These are phyloP conservation scores for Hymenoscyphus repandus DNA, from an alignment of 2,329 filamentous ascomycete genomes.

Conservation along the genomic window DNA sequence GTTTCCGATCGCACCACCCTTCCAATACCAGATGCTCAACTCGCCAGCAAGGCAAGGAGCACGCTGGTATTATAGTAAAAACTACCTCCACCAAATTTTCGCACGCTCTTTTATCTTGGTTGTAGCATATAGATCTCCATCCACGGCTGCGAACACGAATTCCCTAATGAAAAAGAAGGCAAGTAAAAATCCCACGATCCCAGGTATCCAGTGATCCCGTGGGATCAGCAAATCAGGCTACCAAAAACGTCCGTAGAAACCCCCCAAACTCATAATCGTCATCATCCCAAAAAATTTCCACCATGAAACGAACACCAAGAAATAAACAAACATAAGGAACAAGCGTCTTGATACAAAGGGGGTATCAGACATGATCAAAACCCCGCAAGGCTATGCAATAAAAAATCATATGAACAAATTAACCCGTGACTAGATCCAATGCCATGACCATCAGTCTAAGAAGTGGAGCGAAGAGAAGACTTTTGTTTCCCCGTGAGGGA, in stretches of 20 bases:
- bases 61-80: too few relatives aligned
- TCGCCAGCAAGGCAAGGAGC: too few relatives aligned
- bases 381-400: conserved; percentile 28
- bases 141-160: too few relatives aligned
- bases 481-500: conserved; percentile 2
- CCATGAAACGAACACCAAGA: conserved; percentile 1
- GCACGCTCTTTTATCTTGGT: too few relatives aligned
- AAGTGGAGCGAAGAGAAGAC: conserved; percentile 9
- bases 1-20: too few relatives aligned
- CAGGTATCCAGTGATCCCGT: too few relatives aligned
- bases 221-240: too few relatives aligned
- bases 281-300: conserved; percentile 3
- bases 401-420: conserved; percentile 21
- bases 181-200: too few relatives aligned
- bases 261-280: conserved; percentile 13
- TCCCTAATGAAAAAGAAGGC: too few relatives aligned
- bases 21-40: too few relatives aligned
- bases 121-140: too few relatives aligned
- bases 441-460: conserved; percentile 4
- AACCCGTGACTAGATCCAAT: conserved; percentile 6
- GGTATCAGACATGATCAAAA: conserved; percentile 9
- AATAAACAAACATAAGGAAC: conserved; percentile 10
- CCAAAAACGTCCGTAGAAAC: not conserved
- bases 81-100: too few relatives aligned
- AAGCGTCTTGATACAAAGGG: conserved; percentile 5